phyloP scores from a whole-genome alignment of 208 protist species.

The Leishmania tropica region DNA sequence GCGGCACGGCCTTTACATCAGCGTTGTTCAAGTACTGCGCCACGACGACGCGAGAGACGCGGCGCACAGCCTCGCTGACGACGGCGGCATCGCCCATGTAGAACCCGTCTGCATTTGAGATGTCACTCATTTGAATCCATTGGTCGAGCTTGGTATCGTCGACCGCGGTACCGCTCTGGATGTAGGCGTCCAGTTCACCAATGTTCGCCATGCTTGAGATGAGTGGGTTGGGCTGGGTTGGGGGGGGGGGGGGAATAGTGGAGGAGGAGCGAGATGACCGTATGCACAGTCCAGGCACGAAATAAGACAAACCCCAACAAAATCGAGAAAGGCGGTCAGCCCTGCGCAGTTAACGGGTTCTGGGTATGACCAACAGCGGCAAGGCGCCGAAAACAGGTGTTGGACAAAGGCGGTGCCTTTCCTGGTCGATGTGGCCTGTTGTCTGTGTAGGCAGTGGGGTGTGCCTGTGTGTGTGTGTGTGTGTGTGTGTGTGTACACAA shows the following conservation, averaged over 20 bases:
- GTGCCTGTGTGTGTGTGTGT: background rate
- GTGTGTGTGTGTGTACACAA: background rate
- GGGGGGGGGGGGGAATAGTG: background rate
- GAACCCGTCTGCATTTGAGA: slow-evolving; percentile 49
- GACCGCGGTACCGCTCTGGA: slow-evolving; percentile 45
- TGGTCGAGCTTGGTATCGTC: slow-evolving; percentile 60
- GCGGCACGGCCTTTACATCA: slow-evolving; percentile 60
- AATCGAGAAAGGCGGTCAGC: background rate
- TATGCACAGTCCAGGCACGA: background rate
- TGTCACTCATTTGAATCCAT: slow-evolving; percentile 73
- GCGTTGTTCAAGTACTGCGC: slow-evolving; percentile 84
- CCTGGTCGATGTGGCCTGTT: background rate
- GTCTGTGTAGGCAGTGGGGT: background rate
- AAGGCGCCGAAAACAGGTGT: background rate
- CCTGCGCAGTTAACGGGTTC: background rate
- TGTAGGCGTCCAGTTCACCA: slow-evolving; percentile 49
- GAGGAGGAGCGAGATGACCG: background rate
- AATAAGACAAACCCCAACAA: background rate
- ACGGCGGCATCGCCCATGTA: slow-evolving; percentile 45
- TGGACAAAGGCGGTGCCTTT: background rate
- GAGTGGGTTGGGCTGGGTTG: no score
- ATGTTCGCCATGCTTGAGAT: slow-evolving; percentile 27
- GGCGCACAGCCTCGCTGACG: slow-evolving; percentile 38
- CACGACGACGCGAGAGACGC: slow-evolving; percentile 52
- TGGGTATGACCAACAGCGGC: background rate